phyloP scores from a whole-genome alignment of 2,329 filamentous ascomycete genomes.

The Colletotrichum orbiculare region DNA sequence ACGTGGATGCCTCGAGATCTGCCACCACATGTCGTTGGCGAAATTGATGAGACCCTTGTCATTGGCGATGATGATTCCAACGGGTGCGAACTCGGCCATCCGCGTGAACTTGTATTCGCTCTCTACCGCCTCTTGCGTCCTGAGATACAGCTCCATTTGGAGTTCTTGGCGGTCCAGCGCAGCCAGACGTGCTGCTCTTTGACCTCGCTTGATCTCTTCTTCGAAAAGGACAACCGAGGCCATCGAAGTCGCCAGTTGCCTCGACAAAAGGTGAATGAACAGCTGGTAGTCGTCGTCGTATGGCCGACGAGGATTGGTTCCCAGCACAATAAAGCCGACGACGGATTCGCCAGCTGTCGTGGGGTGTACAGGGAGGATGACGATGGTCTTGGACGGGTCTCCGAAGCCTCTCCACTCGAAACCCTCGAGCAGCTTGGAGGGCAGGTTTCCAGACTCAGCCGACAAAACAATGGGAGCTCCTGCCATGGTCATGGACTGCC shows the following conservation, averaged over 20 bases:
- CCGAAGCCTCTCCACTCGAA: constrained; percentile 78
- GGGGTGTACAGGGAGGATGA: constrained; percentile 83
- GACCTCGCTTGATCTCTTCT: constrained; percentile 81
- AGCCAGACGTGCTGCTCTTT: constrained; percentile 78
- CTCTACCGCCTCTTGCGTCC: constrained; percentile 70
- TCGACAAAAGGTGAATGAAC: constrained; percentile 79
- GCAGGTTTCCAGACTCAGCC: constrained; percentile 73
- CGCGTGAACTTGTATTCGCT: constrained; percentile 83
- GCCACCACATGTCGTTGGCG: constrained; percentile 83
- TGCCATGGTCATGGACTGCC: constrained; percentile 76
- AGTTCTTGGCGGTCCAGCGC: constrained; percentile 82
- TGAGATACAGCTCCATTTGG: constrained; percentile 77
- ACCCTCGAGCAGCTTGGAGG: constrained; percentile 71
- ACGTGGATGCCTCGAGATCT: constrained; percentile 75
- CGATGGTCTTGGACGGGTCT: constrained; percentile 75
- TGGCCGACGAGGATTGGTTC: constrained; percentile 80
- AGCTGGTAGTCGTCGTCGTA: constrained; percentile 85
- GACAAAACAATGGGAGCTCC: constrained; percentile 75
- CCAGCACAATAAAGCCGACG: constrained; percentile 82
- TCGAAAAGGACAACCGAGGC: constrained; percentile 86
- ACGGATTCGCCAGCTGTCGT: constrained; percentile 77
- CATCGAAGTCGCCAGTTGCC: constrained; percentile 82
- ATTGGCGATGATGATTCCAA: constrained; percentile 88
- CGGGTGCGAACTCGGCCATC: constrained; percentile 86
- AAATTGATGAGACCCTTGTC: constrained; percentile 77